phyloP scores from a whole-genome alignment of 768 basidiomycete genomes.

The Xanthoconium stramineum region DNA sequence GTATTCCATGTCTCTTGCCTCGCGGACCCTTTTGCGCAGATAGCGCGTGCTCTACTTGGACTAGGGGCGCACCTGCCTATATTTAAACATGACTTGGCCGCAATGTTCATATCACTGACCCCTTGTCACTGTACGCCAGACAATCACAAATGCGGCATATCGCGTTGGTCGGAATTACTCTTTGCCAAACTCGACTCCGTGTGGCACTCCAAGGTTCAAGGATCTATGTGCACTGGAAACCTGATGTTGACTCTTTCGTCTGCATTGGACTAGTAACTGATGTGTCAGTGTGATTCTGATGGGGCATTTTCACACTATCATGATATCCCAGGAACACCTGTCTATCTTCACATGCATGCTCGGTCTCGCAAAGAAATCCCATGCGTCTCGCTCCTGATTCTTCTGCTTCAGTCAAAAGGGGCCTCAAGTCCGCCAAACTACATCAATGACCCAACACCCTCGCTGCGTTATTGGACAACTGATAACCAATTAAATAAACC shows the following conservation, averaged over 20 bases:
- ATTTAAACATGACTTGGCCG: background rate
- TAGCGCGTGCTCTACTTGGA: too few species aligned
- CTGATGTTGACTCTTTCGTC: background rate
- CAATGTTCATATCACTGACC: background rate
- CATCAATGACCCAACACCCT: background rate
- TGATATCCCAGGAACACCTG: background rate
- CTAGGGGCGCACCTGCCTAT: too few species aligned
- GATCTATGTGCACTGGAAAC: background rate
- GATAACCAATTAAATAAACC: background rate
- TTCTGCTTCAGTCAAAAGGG: background rate
- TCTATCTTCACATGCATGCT: background rate
- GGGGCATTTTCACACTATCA: background rate
- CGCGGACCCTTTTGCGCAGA: background rate
- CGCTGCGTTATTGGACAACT: too few species aligned
- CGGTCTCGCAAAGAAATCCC: background rate
- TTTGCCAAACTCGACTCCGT: background rate
- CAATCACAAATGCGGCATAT: background rate
- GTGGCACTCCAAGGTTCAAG: background rate
- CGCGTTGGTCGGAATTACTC: background rate
- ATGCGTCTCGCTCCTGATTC: background rate
- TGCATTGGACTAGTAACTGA: background rate
- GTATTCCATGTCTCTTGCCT: background rate
- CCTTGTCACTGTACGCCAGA: too few species aligned
- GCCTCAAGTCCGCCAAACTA: background rate
- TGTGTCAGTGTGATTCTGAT: background rate